Base-by-base conservation (phyloP, 2,329 filamentous ascomycete genomes). In the Aspergillus sergii region DNA sequence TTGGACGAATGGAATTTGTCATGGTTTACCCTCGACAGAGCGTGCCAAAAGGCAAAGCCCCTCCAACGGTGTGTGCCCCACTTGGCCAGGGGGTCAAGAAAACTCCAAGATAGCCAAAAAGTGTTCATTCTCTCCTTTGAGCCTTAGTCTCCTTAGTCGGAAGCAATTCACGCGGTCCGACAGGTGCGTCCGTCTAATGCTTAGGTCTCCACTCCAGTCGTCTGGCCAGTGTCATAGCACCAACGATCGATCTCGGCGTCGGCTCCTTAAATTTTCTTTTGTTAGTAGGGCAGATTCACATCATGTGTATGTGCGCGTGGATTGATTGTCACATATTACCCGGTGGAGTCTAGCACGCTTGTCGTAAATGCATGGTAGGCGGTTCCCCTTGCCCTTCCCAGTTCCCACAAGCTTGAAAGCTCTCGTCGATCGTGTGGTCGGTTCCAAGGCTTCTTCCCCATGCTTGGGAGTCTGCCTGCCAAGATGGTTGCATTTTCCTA, bases 1-100 rank as follows among this genome's bases (percentile, higher is more conserved):
- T 54, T 54, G 23, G 46, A 28, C 46, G 46, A 59, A 53, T 59
- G 57, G 46, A 45, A 59, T 50, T 59, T 59, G 57, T 59, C 57
- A 59, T 50, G 23, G 34, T 43, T 43, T 8, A 30, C 57, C 46
- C 45, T 51, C 45, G 8, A 26, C 36, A 41, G 36, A 36, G 34
- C 34, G 14, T 36, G 34, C 34, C 32, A 14, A 28, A 50, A 39
- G 57, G 57, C 57, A 53, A 59, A 59, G 34, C 43, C 50, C 50
- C 57, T 59, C 57, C 23, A 59, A 59, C 57, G 57, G 57, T 54
- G 21, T 41, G 39, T 23, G 46, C 57, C 57, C 57, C 57, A 50
- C 57, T 53, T 51, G 57, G 34, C 57, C 46, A 59, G 34, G 46
- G 34, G 23, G 57, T 51, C 28, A 36, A 21, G 51, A 36, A 14